Evolutionary conservation across 2,329 filamentous ascomycete species (phyloP).

Genomic region (Fusarium tanahbumbuense): DNA sequence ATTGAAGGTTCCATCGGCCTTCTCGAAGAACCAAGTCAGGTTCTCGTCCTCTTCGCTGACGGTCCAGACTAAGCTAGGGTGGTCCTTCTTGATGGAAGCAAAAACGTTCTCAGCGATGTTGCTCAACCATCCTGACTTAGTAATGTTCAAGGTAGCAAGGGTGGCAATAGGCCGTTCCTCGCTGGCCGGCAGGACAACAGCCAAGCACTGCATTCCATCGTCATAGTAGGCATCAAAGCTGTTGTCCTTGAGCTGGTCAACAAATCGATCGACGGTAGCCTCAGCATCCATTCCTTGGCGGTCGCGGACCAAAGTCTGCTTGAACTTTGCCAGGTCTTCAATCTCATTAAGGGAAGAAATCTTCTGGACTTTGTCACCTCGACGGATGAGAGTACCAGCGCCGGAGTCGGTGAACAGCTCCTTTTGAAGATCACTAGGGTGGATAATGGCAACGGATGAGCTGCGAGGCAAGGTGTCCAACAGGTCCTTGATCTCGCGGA

Average conservation of each 20-base stretch:
- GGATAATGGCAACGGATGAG: constrained; percentile 96
- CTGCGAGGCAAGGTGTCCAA: constrained; percentile 88
- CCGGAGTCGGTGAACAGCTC: constrained; percentile 97
- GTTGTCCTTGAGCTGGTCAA: constrained; percentile 79
- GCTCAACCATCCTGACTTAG: constrained; percentile 92
- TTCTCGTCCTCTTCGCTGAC: constrained; percentile 97
- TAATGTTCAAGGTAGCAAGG: constrained; percentile 90
- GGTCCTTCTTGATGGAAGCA: constrained; percentile 91
- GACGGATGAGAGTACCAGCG: constrained; percentile 90
- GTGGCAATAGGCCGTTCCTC: constrained; percentile 78
- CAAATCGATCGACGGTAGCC: constrained; percentile 86
- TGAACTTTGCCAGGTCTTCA: constrained; percentile 79
- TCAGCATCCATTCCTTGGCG: constrained; percentile 83
- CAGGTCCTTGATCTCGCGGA: constrained; percentile 96
- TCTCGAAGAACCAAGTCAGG: constrained; percentile 97
- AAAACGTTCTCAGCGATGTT: constrained; percentile 98
- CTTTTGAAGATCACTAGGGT: constrained; percentile 94
- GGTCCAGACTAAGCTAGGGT: constrained; percentile 93
- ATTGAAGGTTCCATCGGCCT: constrained; percentile 91
- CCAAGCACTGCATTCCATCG: constrained; percentile 91
- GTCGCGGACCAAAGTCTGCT: constrained; percentile 84
- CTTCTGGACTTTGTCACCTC: constrained; percentile 88
- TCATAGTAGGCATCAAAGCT: constrained; percentile 96
- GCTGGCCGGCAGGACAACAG: constrained; percentile 82
- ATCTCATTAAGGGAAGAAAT: constrained; percentile 79